Evolutionary conservation across 2,329 filamentous ascomycete species (phyloP).

Genomic region (Capronia americana): DNA sequence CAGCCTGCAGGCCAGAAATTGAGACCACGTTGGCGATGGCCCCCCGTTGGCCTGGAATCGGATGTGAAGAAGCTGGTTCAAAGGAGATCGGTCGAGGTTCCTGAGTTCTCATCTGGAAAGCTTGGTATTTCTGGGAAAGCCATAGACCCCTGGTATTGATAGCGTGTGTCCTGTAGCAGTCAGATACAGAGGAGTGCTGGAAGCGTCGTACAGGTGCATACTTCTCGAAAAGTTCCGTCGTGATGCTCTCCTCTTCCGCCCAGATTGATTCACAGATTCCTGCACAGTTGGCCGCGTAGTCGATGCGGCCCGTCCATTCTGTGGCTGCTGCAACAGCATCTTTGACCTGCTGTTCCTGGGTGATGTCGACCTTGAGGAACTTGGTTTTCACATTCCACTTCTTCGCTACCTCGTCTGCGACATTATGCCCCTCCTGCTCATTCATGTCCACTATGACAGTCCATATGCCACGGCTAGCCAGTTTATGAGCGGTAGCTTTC

Average conservation of each 20-base stretch:
- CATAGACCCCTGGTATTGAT: constrained; percentile 33
- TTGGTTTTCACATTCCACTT: constrained; percentile 30
- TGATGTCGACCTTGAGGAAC: constrained; percentile 35
- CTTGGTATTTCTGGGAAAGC: constrained; percentile 34
- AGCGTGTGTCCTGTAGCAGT: constrained; percentile 22
- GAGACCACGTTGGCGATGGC: constrained; percentile 34
- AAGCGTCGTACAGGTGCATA: constrained; percentile 1
- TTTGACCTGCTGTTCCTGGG: constrained; percentile 33
- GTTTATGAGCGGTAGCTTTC: constrained; percentile 29
- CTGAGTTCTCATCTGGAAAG: constrained; percentile 33
- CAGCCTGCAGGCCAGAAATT: constrained; percentile 30
- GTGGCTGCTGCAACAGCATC: constrained; percentile 23
- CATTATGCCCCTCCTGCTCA: constrained; percentile 15
- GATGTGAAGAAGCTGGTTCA: constrained; percentile 14
- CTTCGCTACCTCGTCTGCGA: constrained; percentile 27
- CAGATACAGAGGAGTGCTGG: not conserved
- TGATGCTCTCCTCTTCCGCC: constrained; percentile 32
- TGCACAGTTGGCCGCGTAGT: constrained; percentile 36
- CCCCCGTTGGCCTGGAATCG: constrained; percentile 32
- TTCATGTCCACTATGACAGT: constrained; percentile 32
- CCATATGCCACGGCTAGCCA: constrained; percentile 30
- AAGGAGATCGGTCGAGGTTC: constrained; percentile 27
- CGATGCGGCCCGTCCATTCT: constrained; percentile 31
- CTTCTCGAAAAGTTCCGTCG: constrained; percentile 32
- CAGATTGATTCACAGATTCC: constrained; percentile 33